Evolutionary conservation across 1,139 yeast genomes (phyloP), one percentile per base, ranked within the genome.

Genomic region (Hyphopichia khmerensis): DNA sequence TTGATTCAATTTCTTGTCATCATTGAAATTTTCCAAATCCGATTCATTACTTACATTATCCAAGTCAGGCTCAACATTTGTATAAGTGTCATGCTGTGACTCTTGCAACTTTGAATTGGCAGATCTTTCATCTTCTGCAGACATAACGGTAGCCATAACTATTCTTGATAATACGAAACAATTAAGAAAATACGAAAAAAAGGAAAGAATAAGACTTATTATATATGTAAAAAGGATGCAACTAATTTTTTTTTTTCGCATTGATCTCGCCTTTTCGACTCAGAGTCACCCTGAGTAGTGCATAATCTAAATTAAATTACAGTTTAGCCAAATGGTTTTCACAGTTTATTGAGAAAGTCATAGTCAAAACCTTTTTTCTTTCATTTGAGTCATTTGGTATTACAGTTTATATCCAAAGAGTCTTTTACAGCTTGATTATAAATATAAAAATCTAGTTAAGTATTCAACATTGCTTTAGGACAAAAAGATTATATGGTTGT

Each of bases 1-100:
- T 40, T 64, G 69, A 54, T 85, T 83, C 43, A 86, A 69, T 43
- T 72, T 67, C 35, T 66, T 64, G 17, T 4, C n/a, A 8, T 11
- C 23, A 21, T 19, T 15, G 7, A n/a, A 16, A 24, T 6, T 10
- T 26, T 35, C 38, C n/a, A 24, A 14, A 17, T 35, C 38, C 13
- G n/a, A 26, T 26, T 26, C 29, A 26, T 26, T 26, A 11, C 29
- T 26, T 7, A 21, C 24, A 21, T 21, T 21, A 9, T 21, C 24
- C 9, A 26, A 11, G 11, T 26, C 29, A 26, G 29, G 29, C 9
- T 26, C 29, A 26, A 26, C 29, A 26, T 26, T 26, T 5, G 24
- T 21, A 26, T 26, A 26, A 26, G 29, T 26, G 10, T 26, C 29
- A 13, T 26, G 29, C 10, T 26, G 29, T 26, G 33, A 30, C n/a